These are phyloP conservation scores for Dryadomyces quercus-mongolicae DNA, from an alignment of 2,329 filamentous ascomycete species.

Conservation along the genomic window DNA sequence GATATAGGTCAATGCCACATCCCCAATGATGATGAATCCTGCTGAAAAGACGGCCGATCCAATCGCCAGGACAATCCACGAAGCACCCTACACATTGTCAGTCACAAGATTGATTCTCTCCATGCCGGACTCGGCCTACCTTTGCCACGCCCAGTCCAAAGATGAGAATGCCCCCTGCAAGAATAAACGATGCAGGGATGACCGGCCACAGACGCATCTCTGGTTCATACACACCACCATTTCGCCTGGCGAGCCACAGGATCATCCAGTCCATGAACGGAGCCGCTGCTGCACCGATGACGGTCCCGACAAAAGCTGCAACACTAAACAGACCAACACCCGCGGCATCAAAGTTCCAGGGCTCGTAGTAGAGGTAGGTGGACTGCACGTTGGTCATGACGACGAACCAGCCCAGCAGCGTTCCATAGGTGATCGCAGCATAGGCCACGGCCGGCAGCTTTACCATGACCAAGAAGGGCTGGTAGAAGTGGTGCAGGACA, in stretches of 20 bases:
- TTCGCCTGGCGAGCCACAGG: background rate
- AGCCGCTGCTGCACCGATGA: background rate
- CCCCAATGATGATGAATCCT: background rate
- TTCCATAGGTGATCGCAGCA: conserved; percentile 2
- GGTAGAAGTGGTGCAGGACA: conserved; percentile 2
- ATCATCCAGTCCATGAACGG: background rate
- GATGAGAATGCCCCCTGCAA: background rate
- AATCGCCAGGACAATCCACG: background rate
- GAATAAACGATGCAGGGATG: background rate
- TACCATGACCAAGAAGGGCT: conserved; percentile 4
- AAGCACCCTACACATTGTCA: background rate
- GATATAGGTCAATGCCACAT: background rate
- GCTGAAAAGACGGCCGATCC: background rate
- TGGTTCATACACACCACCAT: background rate
- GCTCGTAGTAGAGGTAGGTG: conserved; percentile 4
- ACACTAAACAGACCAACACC: background rate
- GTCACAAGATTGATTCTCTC: too few species aligned
- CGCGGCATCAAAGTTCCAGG: background rate
- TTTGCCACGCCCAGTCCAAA: background rate
- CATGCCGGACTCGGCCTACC: too few species aligned
- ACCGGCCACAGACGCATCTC: background rate
- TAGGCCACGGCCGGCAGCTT: conserved; percentile 1
- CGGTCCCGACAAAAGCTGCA: background rate
- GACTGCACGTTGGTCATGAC: background rate
- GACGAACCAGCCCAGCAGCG: background rate